Evolutionary conservation across 1,284 basidiomycete species (phyloP).

Genomic region (Apiotrichum montevideense): DNA sequence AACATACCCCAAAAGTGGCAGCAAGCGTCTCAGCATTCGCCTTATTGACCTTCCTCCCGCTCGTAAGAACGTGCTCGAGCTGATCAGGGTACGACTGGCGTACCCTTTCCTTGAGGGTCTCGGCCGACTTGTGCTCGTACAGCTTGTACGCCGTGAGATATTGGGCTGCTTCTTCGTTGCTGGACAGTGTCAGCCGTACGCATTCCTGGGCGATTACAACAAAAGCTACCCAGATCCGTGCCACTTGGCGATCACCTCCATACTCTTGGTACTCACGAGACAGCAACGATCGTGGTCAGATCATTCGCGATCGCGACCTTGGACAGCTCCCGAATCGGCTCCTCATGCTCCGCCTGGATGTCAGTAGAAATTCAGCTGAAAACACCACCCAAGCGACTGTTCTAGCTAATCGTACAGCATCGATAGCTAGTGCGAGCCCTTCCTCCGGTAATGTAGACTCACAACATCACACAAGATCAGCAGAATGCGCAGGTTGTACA

Average conservation of each 20-base stretch:
- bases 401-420: too few relatives aligned
- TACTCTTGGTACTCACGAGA: conserved; percentile 59
- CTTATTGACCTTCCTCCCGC: conserved; percentile 90
- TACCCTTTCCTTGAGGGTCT: conserved; percentile 86
- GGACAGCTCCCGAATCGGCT: conserved; percentile 84
- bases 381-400: too few relatives aligned
- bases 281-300: conserved; percentile 84
- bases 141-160: conserved; percentile 89
- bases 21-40: conserved; percentile 91
- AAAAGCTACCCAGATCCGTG: too few relatives aligned
- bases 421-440: too few relatives aligned
- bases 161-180: conserved; percentile 81
- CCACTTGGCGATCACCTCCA: too few relatives aligned
- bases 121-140: conserved; percentile 88
- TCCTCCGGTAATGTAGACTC: conserved; percentile 35
- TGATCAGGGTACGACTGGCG: conserved; percentile 81
- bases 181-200: conserved; percentile 35
- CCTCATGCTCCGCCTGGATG: conserved; percentile 72
- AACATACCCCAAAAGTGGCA: conserved; percentile 84
- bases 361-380: background rate
- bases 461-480: conserved; percentile 90
- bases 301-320: conserved; percentile 90
- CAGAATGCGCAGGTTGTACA: conserved; percentile 80
- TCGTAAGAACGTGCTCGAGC: conserved; percentile 78
- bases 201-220: too few relatives aligned